Conservation (phyloP, 1,284 basidiomycete species). For the Neolentinus lepideus region DNA sequence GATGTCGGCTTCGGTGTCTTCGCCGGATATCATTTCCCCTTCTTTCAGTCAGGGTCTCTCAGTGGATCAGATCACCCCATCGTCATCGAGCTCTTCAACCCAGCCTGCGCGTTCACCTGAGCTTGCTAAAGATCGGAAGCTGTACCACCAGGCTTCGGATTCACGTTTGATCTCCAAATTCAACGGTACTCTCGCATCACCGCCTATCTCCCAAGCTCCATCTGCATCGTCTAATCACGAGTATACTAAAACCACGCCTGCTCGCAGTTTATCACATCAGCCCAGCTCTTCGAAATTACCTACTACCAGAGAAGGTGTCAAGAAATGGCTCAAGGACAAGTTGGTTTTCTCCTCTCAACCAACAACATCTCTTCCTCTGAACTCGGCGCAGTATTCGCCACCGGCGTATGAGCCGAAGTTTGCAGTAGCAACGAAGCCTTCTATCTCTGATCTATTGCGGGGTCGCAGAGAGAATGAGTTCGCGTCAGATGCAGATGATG, state of each 20-base stretch:
- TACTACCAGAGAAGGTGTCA: slow-evolving; percentile 65
- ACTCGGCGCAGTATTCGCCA: slow-evolving; percentile 29
- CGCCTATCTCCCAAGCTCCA: slow-evolving; percentile 32
- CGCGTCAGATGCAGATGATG: slow-evolving; percentile 57
- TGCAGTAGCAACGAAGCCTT: slow-evolving; percentile 39
- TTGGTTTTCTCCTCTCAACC: slow-evolving; percentile 22
- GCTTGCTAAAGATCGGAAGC: slow-evolving; percentile 44
- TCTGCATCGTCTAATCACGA: slow-evolving; percentile 43
- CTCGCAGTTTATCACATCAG: slow-evolving; percentile 21
- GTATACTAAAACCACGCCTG: slow-evolving; percentile 33
- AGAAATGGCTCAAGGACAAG: slow-evolving; percentile 56
- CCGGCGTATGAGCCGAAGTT: slow-evolving; percentile 20
- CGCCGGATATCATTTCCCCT: slow-evolving; percentile 47
- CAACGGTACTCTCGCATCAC: slow-evolving; percentile 26
- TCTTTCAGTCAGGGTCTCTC: slow-evolving; percentile 22
- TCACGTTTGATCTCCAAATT: slow-evolving; percentile 50
- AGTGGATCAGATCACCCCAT: slow-evolving; percentile 34
- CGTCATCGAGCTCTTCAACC: slow-evolving; percentile 40
- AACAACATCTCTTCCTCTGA: slow-evolving; percentile 21
- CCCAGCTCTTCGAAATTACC: slow-evolving; percentile 48
- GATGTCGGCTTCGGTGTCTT: slow-evolving; percentile 42
- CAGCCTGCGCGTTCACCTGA: slow-evolving; percentile 48
- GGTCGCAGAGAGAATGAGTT: slow-evolving; percentile 46
- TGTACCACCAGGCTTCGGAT: slow-evolving; percentile 67
- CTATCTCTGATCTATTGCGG: slow-evolving; percentile 54